Evolutionary conservation across 352 stramenopile species (phyloP).

Genomic region (Globisporangium cylindrosporum): DNA sequence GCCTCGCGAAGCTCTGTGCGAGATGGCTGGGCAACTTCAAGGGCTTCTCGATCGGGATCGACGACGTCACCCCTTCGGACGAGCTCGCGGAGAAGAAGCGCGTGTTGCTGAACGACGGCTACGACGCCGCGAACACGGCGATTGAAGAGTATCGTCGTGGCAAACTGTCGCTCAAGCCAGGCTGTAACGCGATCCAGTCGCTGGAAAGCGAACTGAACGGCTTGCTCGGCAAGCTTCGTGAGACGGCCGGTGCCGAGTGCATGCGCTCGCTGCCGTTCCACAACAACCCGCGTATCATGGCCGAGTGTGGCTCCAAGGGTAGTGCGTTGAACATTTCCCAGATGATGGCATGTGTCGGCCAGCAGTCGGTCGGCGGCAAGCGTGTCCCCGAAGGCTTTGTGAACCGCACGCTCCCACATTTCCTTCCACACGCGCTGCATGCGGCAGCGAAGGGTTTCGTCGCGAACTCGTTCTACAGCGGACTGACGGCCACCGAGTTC

Average conservation of each 20-base stretch:
- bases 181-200: constrained; percentile 97
- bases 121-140: constrained; percentile 84
- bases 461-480: constrained; percentile 98
- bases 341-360: constrained; percentile 99
- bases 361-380: constrained; percentile 98
- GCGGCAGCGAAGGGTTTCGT: constrained; percentile 99
- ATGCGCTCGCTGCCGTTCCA: constrained; percentile 98
- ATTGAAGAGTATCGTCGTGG: constrained; percentile 95
- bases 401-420: constrained; percentile 97
- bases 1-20: constrained; percentile 96
- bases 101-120: constrained; percentile 88
- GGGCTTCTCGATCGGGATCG: constrained; percentile 99
- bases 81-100: constrained; percentile 95
- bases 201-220: constrained; percentile 99
- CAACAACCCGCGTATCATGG: constrained; percentile 98
- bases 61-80: constrained; percentile 97
- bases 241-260: constrained; percentile 96
- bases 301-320: constrained; percentile 98
- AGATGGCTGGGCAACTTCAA: constrained; percentile 97
- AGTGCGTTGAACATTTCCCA: constrained; percentile 99
- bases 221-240: constrained; percentile 96
- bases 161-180: constrained; percentile 93
- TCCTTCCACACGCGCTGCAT: constrained; percentile 92
- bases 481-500: constrained; percentile 98
- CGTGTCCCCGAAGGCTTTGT: constrained; percentile 99